phyloP scores from a whole-genome alignment of 345 rosid species.

The Hypericum perforatum region DNA sequence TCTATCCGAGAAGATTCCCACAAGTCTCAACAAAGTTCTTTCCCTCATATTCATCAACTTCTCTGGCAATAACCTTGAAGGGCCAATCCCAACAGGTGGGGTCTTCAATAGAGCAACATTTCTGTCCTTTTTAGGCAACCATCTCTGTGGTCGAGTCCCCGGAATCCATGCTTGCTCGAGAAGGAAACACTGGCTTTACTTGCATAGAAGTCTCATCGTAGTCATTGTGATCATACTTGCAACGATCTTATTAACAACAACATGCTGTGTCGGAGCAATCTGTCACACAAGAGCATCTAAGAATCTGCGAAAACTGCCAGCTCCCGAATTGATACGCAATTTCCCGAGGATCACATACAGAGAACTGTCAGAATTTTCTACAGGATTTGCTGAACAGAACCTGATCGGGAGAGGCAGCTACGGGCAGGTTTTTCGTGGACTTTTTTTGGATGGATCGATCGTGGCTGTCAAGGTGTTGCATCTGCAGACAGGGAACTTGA shows the following conservation, averaged over 20 bases:
- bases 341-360: conserved; percentile 45
- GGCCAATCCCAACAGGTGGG: too few relatives aligned
- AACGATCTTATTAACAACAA: conserved; percentile 18
- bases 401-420: conserved; percentile 40
- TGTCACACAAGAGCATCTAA: conserved; percentile 17
- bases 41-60: too few relatives aligned
- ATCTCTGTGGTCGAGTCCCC: not conserved
- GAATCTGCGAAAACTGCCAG: conserved; percentile 1
- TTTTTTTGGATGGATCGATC: conserved; percentile 33
- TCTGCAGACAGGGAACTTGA: conserved; percentile 36
- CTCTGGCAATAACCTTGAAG: too few relatives aligned
- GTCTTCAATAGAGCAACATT: too few relatives aligned
- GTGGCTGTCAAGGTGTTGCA: conserved; percentile 44
- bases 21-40: too few relatives aligned
- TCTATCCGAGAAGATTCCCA: too few relatives aligned
- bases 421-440: conserved; percentile 41
- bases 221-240: conserved; percentile 16
- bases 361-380: conserved; percentile 40
- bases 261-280: conserved; percentile 25
- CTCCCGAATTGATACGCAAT: conserved; percentile 24
- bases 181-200: conserved; percentile 20
- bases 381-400: conserved; percentile 33
- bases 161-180: conserved; percentile 21
- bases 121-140: too few relatives aligned
- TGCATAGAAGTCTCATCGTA: conserved; percentile 21